Evolutionary conservation across 331 rosid genomes (phyloP).

Genomic region (Dryas integrifolia): DNA sequence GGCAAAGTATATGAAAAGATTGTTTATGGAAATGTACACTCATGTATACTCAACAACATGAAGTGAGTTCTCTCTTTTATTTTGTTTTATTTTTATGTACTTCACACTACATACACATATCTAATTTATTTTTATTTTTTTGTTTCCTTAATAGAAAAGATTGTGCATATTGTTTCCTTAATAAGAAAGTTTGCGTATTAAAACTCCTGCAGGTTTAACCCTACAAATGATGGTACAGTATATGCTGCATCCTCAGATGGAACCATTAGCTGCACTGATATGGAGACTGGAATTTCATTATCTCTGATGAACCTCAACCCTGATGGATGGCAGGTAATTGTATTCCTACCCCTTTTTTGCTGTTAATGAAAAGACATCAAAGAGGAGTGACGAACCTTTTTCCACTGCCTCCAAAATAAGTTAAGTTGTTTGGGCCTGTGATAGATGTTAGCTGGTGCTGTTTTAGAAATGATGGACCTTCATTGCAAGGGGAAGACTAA

Average conservation of each 20-base stretch:
- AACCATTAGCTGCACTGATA: slow-evolving; percentile 66
- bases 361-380: background rate
- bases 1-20: slow-evolving; percentile 69
- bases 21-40: slow-evolving; percentile 78
- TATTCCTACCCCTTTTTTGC: slow-evolving; percentile 13
- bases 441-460: background rate
- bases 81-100: background rate
- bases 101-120: too few relatives aligned
- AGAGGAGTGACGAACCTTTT: background rate
- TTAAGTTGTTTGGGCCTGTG: background rate
- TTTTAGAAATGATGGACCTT: too few relatives aligned
- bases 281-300: slow-evolving; percentile 82
- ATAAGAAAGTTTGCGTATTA: background rate
- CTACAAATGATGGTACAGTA: slow-evolving; percentile 64
- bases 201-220: slow-evolving; percentile 57
- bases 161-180: background rate
- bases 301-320: slow-evolving; percentile 73
- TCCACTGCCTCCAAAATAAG: background rate
- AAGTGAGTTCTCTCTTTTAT: slow-evolving; percentile 46
- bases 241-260: slow-evolving; percentile 95
- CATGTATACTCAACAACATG: slow-evolving; percentile 78
- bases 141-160: background rate
- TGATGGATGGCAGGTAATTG: slow-evolving; percentile 79
- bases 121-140: too few relatives aligned
- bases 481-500: background rate